Evolutionary conservation across 345 rosid species (phyloP), one percentile per base, ranked within the genome.

Genomic region (Leavenworthia alabamica): DNA sequence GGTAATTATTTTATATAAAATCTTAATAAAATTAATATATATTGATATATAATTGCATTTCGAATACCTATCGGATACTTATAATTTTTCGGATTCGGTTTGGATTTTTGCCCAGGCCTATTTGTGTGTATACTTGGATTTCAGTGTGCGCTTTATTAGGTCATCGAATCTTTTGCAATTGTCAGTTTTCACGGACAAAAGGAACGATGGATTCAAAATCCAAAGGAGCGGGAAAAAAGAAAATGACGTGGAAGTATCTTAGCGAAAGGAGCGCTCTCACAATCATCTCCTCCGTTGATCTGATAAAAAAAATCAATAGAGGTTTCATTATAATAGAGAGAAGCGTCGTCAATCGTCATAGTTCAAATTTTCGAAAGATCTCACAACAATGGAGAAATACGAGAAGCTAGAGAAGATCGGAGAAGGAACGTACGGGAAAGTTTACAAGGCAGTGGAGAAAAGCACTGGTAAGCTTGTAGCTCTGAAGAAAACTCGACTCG

Each of bases 351-450:
- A n/a, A n/a, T n/a, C n/a, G n/a, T n/a, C 42, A 41, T 2, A 23
- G 33, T 45, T 48, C 22, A 8, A 8, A 22, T 32, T 16, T 33
- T n/a, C n/a, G n/a, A n/a, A n/a, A n/a, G n/a, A n/a, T 5, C 7
- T 62, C 49, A 4, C 24, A 49, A 6, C 26, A 54, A 70, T 59
- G 40, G 58, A 70, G 15, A 73, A 86, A 85, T 92, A 89, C 45
- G 95, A 83, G 84, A 92, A 86, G 63, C 95, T 92, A 3, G 98
- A 86, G 63, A 92, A 89, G 68, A 86, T 92, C 13, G 98, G 98
- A 8, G 97, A 92, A 74, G 98, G 98, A 64, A 92, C 98, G 0
- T 92, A 92, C 37, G 98, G 98, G 3, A 96, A 89, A 46, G 98
- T 92, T 8, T 92, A 92, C 68, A 92, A 92, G 75, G 98, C 98